These are phyloP conservation scores for Alternaria sp. DNA, from an alignment of 2,329 filamentous ascomycete genomes.

Conservation along the genomic window DNA sequence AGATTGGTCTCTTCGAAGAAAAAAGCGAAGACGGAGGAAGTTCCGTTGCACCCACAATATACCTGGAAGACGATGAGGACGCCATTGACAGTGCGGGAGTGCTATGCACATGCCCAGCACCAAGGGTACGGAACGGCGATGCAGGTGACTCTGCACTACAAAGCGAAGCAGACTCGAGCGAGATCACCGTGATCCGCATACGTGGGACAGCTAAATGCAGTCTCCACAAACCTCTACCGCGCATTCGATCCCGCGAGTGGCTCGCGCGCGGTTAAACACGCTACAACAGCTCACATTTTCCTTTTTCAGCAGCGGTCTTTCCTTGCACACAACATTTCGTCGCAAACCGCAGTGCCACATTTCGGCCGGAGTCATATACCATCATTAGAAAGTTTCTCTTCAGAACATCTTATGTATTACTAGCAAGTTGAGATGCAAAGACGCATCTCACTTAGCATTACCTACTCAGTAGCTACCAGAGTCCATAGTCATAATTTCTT, in stretches of 20 bases:
- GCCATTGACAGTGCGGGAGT: not conserved
- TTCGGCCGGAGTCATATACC: conserved; percentile 1
- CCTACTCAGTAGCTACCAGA: not conserved
- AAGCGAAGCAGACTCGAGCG: conserved; percentile 1
- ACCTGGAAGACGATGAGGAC: not conserved
- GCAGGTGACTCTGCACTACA: not conserved
- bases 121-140: not conserved
- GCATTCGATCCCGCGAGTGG: not conserved
- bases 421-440: not conserved
- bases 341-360: not conserved
- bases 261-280: not conserved
- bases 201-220: not conserved
- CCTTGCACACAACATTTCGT: not conserved
- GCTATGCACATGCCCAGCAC: not conserved
- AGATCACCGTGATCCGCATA: not conserved
- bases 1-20: not conserved
- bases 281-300: not conserved
- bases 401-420: not conserved
- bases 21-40: not conserved
- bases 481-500: not conserved
- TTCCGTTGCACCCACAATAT: not conserved
- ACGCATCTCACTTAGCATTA: not conserved
- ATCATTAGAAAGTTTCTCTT: not conserved
- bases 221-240: not conserved
- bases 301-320: not conserved